These are phyloP conservation scores for Pseudogymnoascus verrucosus DNA, from an alignment of 2,329 filamentous ascomycete species.

Conservation along the genomic window DNA sequence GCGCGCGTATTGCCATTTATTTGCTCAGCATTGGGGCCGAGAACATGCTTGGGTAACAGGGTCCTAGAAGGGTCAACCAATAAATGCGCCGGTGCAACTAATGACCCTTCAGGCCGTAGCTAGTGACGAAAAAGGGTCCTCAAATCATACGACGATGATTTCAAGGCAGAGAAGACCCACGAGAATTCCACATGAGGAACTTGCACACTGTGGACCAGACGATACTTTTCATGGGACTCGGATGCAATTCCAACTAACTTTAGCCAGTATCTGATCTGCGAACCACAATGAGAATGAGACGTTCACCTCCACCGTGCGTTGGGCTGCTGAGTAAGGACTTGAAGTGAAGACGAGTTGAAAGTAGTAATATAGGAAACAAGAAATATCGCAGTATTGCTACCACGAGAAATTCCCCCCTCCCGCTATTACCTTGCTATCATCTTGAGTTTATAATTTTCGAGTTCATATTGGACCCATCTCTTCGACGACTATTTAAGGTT, in stretches of 20 bases:
- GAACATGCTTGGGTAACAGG: neutral
- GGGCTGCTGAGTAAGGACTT: neutral
- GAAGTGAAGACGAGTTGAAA: neutral
- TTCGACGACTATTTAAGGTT: neutral
- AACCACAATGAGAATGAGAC: neutral
- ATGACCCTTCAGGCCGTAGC: neutral
- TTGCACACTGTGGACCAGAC: neutral
- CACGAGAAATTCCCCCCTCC: neutral
- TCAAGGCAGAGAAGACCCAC: neutral
- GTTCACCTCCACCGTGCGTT: neutral
- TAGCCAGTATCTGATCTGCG: neutral
- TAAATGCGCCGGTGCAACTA: neutral
- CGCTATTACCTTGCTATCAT: neutral
- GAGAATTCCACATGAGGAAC: neutral
- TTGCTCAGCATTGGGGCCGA: neutral
- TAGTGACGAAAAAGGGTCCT: neutral
- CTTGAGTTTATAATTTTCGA: neutral
- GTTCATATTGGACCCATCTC: neutral
- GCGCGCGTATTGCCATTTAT: too few species aligned
- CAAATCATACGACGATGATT: conserved; percentile 2
- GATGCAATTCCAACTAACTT: neutral
- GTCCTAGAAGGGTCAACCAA: neutral
- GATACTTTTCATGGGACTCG: neutral
- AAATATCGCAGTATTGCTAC: neutral
- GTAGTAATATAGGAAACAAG: neutral